phyloP scores from a whole-genome alignment of 2,329 filamentous ascomycete species.

The Sporothrix dimorphospora region DNA sequence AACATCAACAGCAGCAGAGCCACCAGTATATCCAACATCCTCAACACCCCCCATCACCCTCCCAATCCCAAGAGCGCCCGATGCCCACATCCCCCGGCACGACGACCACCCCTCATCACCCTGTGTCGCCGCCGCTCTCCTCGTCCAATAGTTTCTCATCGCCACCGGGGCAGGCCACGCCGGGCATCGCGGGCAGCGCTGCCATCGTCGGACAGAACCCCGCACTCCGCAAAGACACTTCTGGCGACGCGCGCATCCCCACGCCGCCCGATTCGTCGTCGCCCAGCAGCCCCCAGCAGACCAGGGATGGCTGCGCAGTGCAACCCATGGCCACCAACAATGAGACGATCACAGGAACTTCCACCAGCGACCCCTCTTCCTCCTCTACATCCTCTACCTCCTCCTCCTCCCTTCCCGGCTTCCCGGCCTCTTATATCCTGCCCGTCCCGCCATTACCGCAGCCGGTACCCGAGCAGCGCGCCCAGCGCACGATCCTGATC shows the following conservation, averaged over 20 bases:
- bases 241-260: conserved; percentile 24
- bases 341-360: conserved; percentile 29
- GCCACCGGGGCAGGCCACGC: conserved; percentile 14
- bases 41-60: background rate
- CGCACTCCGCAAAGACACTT: background rate
- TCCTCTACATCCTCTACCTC: background rate
- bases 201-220: background rate
- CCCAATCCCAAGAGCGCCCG: conserved; percentile 15
- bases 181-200: background rate
- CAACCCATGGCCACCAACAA: conserved; percentile 27
- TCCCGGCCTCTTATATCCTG: conserved; percentile 3
- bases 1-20: conserved; percentile 48
- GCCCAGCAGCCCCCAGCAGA: conserved; percentile 42
- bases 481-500: conserved; percentile 70
- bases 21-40: conserved; percentile 38
- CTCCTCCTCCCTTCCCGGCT: background rate
- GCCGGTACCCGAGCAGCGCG: conserved; percentile 40
- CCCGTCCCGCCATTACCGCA: conserved; percentile 39
- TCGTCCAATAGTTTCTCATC: conserved; percentile 34
- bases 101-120: background rate
- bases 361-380: conserved; percentile 26
- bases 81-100: background rate
- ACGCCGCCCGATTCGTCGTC: conserved; percentile 49
- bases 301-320: conserved; percentile 23
- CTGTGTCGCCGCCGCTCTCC: conserved; percentile 37